Evolutionary conservation across 805 yeast genomes (phyloP), one percentile per base, ranked within the genome.

Genomic region (Cyberlindnera petersonii): DNA sequence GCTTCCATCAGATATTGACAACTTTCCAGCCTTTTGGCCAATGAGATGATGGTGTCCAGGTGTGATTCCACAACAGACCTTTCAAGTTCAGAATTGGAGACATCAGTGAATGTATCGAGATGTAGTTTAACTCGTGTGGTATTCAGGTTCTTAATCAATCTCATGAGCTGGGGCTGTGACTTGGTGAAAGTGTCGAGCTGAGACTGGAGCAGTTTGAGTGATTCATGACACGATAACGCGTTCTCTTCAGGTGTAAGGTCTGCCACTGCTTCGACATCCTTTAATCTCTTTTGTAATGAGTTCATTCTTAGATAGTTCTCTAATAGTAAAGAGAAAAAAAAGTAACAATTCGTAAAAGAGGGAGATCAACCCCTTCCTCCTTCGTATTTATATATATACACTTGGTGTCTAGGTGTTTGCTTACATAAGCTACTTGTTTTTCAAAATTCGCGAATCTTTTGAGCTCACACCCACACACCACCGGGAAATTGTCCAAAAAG

Each of bases 61-160:
- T 40, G 40, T 6, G 42, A 30, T 22, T 37, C 32, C 2, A 33
- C 39, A 24, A 46, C 28, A 6, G 37, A 17, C n/a, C 29, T 30
- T 23, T 45, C 46, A 10, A 30, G 11, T 1, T 27, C 33, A 9
- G 33, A 13, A 2, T 33, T 26, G 6, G 28, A 37, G 3, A 24
- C 10, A 2, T 6, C 11, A 7, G 26, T 10, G 2, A 27, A 2
- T 7, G 34, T 16, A 7, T 43, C 45, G 27, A 40, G 18, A 22
- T 41, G 43, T 11, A 46, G 34, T 10, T 34, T 40, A 19, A 43
- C 47, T 5, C 16, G 24, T 9, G 46, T 30, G 15, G 26, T 27
- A 27, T 29, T 40, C 15, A 46, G 8, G 22, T 46, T 33, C 23
- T 28, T 30, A 18, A 46, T 27, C 20, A 46, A 33, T 31, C 40